phyloP scores from a whole-genome alignment of 441 rosid genomes.

The Viola pubescens region DNA sequence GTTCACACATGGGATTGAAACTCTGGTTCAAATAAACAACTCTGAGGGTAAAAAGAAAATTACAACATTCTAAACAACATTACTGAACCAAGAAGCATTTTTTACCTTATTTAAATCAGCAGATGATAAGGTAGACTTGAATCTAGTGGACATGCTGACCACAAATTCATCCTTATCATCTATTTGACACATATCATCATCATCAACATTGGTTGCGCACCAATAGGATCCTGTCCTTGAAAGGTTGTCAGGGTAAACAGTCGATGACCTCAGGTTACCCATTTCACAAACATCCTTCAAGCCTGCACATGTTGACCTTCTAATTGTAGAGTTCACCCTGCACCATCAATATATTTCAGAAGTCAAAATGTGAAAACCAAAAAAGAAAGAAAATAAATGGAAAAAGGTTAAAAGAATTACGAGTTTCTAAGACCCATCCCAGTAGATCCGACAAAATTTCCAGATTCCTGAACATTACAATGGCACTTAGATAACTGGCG shows the following conservation, averaged over 20 bases:
- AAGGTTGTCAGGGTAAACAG: conserved; percentile 29
- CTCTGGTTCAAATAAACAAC: conserved; percentile 46
- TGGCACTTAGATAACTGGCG: conserved; percentile 1
- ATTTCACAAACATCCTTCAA: conserved; percentile 55
- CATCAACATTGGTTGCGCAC: conserved; percentile 31
- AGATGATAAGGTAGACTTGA: conserved; percentile 44
- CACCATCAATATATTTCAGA: conserved; percentile 18
- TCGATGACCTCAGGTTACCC: conserved; percentile 51
- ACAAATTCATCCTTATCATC: conserved; percentile 67
- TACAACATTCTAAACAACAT: conserved; percentile 12
- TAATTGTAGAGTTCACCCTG: conserved; percentile 43
- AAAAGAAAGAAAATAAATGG: conserved; percentile 11
- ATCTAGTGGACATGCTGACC: conserved; percentile 37
- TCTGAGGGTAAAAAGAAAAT: conserved; percentile 7
- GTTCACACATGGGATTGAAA: conserved; percentile 78
- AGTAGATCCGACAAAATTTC: conserved; percentile 32
- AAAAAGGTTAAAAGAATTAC: conserved; percentile 24
- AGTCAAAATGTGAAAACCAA: conserved; percentile 17
- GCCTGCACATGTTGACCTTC: conserved; percentile 32
- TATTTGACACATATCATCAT: conserved; percentile 74
- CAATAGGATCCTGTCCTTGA: conserved; percentile 27
- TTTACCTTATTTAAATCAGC: conserved; percentile 65
- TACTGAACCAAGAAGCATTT: conserved; percentile 12
- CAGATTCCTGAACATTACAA: conserved; percentile 32
- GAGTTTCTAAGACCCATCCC: conserved; percentile 29